Evolutionary conservation across 768 basidiomycete genomes (phyloP), one percentile per base, ranked within the genome.

Genomic region (Lyophyllum atratum): DNA sequence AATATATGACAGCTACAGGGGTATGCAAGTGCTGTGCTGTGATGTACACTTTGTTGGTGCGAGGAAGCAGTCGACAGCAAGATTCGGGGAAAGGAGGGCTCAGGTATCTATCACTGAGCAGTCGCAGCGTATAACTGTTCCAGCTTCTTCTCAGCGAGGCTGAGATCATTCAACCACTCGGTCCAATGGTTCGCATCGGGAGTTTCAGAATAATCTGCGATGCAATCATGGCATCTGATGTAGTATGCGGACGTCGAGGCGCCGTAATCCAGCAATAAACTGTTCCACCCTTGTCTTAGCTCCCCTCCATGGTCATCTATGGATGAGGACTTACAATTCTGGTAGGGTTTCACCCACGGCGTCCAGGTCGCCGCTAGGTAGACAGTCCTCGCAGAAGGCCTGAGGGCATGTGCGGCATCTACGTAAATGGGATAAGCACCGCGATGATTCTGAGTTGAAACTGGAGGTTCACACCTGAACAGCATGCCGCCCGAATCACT

Each of bases 301-400:
- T 12, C 22, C 6, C 9, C 7, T 52, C 28, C 37, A 29, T 25
- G 31, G 21, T 46, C 26, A 24, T 24, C 26, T 12, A 21, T 26
- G 50, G 28, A 22, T 12, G 14, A 28, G 28, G 15, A 70, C 82
- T 54, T 59, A 84, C 83, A 85, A 81, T 67, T 87, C 84, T 15
- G 85, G 85, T 5, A 86, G 61, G 1, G 70, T 67, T 3, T 85
- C 83, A 3, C 85, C 85, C 37, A 86, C 68, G 14, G 79, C 73
- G 28, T 79, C 77, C 31, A 84, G 70, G 4, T 83, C 78, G 4
- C 76, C 81, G 2, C 66, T 60, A 4, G 82, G 79, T 39, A 87
- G 59, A 65, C 85, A 86, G 60, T 86, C 85, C 52, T 86, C 83
- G 67, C 85, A 87, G 58, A 80, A 83, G 1, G 85, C 83, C 51